Conservation (phyloP, 73 alveolate species). For the Effrenium voratum region DNA sequence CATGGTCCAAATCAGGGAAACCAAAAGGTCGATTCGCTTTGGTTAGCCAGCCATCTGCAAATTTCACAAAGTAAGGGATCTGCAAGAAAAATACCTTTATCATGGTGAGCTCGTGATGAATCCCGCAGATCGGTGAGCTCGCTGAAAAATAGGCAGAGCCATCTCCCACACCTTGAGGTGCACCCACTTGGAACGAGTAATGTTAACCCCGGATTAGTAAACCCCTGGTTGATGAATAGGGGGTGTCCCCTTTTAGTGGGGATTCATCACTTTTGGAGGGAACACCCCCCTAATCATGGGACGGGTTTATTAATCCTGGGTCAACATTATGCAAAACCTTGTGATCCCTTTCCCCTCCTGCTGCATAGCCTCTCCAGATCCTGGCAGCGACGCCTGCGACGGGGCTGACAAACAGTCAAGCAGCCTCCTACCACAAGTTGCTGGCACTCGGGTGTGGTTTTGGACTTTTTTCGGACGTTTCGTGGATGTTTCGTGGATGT, state of each 20-base stretch:
- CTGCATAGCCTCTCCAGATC: conserved; percentile 65
- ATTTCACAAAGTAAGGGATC: too few relatives aligned
- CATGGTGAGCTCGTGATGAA: too few relatives aligned
- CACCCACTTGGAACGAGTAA: too few relatives aligned
- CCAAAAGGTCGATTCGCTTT: too few relatives aligned
- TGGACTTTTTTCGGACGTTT: neutral
- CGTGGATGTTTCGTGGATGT: neutral
- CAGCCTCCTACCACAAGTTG: too few relatives aligned
- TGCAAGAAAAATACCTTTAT: too few relatives aligned
- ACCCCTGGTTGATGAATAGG: neutral
- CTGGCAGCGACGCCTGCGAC: conserved; percentile 67
- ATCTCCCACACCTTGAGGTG: too few relatives aligned
- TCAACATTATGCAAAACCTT: neutral
- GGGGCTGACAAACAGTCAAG: neutral
- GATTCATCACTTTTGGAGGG: neutral
- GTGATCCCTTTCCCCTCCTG: neutral
- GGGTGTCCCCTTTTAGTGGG: neutral
- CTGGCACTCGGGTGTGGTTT: too few relatives aligned
- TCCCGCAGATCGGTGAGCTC: too few relatives aligned
- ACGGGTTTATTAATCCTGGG: neutral
- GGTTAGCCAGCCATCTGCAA: too few relatives aligned
- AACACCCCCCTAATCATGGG: neutral
- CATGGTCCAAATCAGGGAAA: too few relatives aligned
- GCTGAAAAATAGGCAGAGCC: too few relatives aligned
- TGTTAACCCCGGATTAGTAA: neutral